Conservation (phyloP, 805 yeast species). For the Danielozyma ontarioensis region DNA sequence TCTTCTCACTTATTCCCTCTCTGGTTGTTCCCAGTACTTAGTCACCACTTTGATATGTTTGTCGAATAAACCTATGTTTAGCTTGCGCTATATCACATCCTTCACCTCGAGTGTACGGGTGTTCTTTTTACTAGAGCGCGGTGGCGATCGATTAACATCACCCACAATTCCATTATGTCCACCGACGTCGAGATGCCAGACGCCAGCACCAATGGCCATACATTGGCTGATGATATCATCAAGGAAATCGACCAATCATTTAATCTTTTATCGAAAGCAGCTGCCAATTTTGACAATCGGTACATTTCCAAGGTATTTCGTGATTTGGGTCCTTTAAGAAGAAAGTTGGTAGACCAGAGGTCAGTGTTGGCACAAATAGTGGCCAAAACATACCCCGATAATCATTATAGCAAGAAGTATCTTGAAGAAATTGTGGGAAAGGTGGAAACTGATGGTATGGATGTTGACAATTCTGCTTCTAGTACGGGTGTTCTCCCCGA, state of each 20-base stretch:
- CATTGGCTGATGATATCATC: slow-evolving; percentile 13
- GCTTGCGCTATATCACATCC: too few species aligned
- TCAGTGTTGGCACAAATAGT: slow-evolving; percentile 54
- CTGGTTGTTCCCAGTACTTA: too few species aligned
- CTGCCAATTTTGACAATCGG: slow-evolving; percentile 74
- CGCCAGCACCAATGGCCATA: too few species aligned
- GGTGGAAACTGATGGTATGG: slow-evolving; percentile 20
- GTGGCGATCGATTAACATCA: too few species aligned
- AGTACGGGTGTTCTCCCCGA: slow-evolving; percentile 59
- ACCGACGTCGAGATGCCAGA: too few species aligned
- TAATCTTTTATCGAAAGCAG: slow-evolving; percentile 54
- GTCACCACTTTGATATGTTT: too few species aligned
- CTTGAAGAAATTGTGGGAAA: slow-evolving; percentile 30
- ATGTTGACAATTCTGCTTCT: slow-evolving; percentile 14
- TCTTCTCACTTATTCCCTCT: too few species aligned
- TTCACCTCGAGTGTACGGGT: too few species aligned
- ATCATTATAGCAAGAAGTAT: slow-evolving; percentile 36
- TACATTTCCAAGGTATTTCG: slow-evolving; percentile 82
- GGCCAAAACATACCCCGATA: slow-evolving; percentile 48
- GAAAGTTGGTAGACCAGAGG: slow-evolving; percentile 44
- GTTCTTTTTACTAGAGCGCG: too few species aligned
- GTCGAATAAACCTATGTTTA: too few species aligned
- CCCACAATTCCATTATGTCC: too few species aligned
- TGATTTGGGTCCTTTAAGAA: slow-evolving; percentile 72
- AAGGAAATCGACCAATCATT: slow-evolving; percentile 39